These are phyloP conservation scores for Lasiodiplodia sp. DNA, from an alignment of 2,329 filamentous ascomycete genomes.

Conservation along the genomic window DNA sequence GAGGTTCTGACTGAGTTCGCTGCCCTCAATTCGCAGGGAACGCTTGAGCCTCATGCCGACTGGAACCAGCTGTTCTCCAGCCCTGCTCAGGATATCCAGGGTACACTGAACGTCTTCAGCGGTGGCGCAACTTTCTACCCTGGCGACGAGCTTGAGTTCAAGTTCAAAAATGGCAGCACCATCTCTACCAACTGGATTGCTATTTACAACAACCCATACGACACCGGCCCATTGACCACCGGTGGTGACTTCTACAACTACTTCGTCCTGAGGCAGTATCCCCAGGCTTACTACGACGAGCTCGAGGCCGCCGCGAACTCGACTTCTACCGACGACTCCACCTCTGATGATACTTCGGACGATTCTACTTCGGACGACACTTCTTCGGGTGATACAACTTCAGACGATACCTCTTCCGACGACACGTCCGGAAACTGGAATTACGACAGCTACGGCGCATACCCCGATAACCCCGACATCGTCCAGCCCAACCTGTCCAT, in stretches of 20 bases:
- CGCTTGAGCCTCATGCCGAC: slow-evolving; percentile 51
- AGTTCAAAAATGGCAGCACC: slow-evolving; percentile 38
- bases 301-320: not conserved
- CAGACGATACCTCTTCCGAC: not conserved
- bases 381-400: not conserved
- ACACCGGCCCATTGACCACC: slow-evolving; percentile 44
- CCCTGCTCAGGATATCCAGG: slow-evolving; percentile 39
- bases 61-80: slow-evolving; percentile 46
- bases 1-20: slow-evolving; percentile 37
- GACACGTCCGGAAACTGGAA: slow-evolving; percentile 34
- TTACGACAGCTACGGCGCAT: slow-evolving; percentile 35
- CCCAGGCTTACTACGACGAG: slow-evolving; percentile 35
- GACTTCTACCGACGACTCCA: not conserved
- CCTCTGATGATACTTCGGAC: not conserved
- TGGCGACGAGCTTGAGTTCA: slow-evolving; percentile 40
- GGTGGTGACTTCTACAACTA: slow-evolving; percentile 55
- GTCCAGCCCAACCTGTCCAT: slow-evolving; percentile 36
- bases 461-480: slow-evolving; percentile 37
- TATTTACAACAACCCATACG: slow-evolving; percentile 35
- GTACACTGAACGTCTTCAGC: slow-evolving; percentile 36
- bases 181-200: slow-evolving; percentile 36
- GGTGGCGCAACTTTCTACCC: slow-evolving; percentile 37
- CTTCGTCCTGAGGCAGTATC: slow-evolving; percentile 46
- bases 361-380: not conserved
- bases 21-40: slow-evolving; percentile 44